Evolutionary conservation across 2,329 filamentous ascomycete genomes (phyloP), one percentile per base, ranked within the genome.

Genomic region (Cordyceps pruinosa): DNA sequence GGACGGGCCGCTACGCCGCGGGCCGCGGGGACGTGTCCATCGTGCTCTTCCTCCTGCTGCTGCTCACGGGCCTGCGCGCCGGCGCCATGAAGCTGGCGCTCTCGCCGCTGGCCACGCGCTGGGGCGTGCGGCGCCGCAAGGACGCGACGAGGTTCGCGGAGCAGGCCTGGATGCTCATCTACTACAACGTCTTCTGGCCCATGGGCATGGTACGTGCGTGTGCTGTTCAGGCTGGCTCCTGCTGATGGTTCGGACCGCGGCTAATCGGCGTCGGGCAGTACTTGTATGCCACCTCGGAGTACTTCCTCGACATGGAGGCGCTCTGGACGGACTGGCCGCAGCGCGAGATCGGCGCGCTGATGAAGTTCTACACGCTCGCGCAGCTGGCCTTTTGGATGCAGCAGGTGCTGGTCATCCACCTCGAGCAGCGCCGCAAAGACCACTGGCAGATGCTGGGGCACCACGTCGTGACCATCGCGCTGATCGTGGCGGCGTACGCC

Each of bases 391-490:
- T 97, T 72, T 97, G 90, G 88, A 72, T 97, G 49, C 93, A 97
- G 74, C 92, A 96, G 74, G 88, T 97, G 62, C 77, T 97, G 34
- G 90, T 97, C 57, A 89, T 97, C 69, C 87, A 97, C 73, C 90
- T 97, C 58, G 94, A 99, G 73, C 89, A 95, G 73, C 85, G 88
- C 62, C 83, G 94, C 66, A 97, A 97, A 74, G 93, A 99, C 66
- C 88, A 97, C 73, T 88, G 85, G 76, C 92, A 97, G 72, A 97
- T 97, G 94, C 85, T 97, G 64, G 86, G 84, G 17, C 93, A 97
- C 72, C 94, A 99, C 74, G 82, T 97, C 68, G 85, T 97, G 69
- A 99, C 93, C n/a, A 89, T 86, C 66, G 77, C 79, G 6, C 83
- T 99, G 41, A 85, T 99, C 61, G 85, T 85, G 57, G 81, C 85